These are phyloP conservation scores for Arachis stenosperma DNA, from an alignment of 306 rosid genomes.

Conservation along the genomic window DNA sequence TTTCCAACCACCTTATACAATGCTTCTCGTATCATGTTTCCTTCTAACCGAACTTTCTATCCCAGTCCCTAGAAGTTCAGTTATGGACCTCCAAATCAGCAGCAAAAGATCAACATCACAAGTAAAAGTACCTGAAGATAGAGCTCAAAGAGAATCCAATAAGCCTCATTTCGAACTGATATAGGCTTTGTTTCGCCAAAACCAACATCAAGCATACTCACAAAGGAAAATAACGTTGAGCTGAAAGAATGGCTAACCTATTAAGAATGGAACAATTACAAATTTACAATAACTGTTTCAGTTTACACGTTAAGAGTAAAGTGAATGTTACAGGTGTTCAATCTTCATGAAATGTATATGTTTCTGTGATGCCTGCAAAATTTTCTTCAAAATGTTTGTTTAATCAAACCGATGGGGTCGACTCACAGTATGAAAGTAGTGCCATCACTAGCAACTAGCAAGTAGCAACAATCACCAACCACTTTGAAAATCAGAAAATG, in stretches of 20 bases:
- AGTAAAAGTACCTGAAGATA: not conserved
- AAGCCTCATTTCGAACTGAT: not conserved
- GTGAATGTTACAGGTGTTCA: not conserved
- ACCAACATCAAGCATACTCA: not conserved
- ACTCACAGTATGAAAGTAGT: conserved; percentile 1
- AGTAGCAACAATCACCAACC: conserved; percentile 6
- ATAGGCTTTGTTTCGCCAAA: not conserved
- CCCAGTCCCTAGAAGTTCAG: not conserved
- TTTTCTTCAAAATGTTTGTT: conserved; percentile 20
- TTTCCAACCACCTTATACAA: not conserved
- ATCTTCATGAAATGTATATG: not conserved
- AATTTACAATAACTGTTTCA: not conserved
- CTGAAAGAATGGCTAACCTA: conserved; percentile 21
- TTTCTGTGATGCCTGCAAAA: conserved; percentile 2
- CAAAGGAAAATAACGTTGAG: not conserved
- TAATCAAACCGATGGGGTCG: conserved; percentile 2
- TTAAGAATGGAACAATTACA: conserved; percentile 11
- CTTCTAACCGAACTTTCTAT: not conserved
- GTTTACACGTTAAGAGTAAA: not conserved
- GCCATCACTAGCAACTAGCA: not conserved
- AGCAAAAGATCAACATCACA: not conserved
- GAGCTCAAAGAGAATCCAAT: not conserved
- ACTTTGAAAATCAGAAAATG: conserved; percentile 16
- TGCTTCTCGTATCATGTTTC: not conserved
- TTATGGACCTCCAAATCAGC: not conserved